Percentiles rank a stretch among this genome's conserved stretches.
Evolutionary conservation across 495 filamentous ascomycete species (phyloP).

Genomic region (Penicillium coprophilum): DNA sequence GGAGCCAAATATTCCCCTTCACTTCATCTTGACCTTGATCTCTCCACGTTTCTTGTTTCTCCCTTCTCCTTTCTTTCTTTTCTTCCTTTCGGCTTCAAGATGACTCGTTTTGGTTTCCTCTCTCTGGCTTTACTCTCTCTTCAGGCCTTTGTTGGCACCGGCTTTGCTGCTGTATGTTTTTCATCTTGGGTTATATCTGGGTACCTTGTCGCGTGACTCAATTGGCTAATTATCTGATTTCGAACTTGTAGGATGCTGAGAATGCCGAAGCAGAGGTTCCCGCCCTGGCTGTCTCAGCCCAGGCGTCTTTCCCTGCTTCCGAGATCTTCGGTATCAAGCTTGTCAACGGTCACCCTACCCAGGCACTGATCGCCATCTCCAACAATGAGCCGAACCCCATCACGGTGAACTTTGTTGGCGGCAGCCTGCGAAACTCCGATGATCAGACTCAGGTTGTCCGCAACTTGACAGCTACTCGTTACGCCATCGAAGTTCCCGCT

Average conservation of each 20-base stretch:
- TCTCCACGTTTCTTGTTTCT: conserved; percentile 12
- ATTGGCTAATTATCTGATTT: conserved; percentile 24
- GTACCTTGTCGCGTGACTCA: conserved; percentile 12
- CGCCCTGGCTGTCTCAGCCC: conserved; percentile 70
- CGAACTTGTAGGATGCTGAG: conserved; percentile 42
- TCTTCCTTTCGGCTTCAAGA: conserved; percentile 42
- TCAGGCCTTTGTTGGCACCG: conserved; percentile 62
- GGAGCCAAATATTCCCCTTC: conserved; percentile 19
- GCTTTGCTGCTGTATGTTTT: conserved; percentile 59
- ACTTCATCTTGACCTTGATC: conserved; percentile 7
- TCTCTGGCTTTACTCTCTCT: conserved; percentile 69
- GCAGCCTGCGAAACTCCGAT: conserved; percentile 64
- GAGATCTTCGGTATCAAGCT: conserved; percentile 96
- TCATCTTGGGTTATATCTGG: conserved; percentile 1
- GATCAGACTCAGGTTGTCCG: conserved; percentile 63
- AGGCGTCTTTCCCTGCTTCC: conserved; percentile 78
- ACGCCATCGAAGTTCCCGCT: conserved; percentile 72
- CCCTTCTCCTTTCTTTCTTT: conserved; percentile 23
- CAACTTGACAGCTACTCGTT: conserved; percentile 78
- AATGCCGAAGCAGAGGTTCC: conserved; percentile 49
- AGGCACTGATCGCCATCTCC: conserved; percentile 73
- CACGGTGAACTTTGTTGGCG: conserved; percentile 73
- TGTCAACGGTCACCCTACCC: conserved; percentile 87
- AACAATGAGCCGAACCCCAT: conserved; percentile 82
- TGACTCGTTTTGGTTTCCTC: conserved; percentile 73